Evolutionary conservation across 2,329 filamentous ascomycete genomes (phyloP).

Genomic region (Fusarium sacchari): DNA sequence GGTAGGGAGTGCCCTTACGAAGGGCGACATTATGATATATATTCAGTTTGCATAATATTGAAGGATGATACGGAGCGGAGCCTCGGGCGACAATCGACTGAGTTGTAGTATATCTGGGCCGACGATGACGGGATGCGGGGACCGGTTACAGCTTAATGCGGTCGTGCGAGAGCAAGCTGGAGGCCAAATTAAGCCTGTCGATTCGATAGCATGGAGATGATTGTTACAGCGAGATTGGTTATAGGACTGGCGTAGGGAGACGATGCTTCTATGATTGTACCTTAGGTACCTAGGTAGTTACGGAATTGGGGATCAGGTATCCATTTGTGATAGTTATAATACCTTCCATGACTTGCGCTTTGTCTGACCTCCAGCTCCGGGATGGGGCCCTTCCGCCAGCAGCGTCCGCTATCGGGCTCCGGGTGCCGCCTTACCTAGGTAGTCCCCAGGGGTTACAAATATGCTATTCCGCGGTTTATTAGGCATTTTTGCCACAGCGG

Average conservation of each 20-base stretch:
- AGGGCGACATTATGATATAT: constrained; percentile 40
- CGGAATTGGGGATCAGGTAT: background rate
- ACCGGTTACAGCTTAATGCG: constrained; percentile 29
- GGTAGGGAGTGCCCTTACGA: constrained; percentile 36
- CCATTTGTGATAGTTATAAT: too few relatives aligned
- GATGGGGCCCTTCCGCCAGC: background rate
- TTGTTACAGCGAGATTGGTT: background rate
- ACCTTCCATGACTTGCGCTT: background rate
- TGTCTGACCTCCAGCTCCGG: constrained; percentile 7
- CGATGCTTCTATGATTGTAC: background rate
- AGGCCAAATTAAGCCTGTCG: constrained; percentile 28
- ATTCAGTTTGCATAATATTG: constrained; percentile 39
- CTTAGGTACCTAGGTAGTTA: background rate
- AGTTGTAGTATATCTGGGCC: constrained; percentile 29
- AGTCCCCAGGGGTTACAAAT: too few relatives aligned
- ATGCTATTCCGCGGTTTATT: too few relatives aligned
- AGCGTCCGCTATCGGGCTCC: constrained; percentile 35
- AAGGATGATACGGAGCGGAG: background rate
- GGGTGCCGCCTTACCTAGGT: background rate
- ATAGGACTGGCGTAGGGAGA: background rate
- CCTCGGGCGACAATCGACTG: constrained; percentile 35
- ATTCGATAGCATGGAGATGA: background rate
- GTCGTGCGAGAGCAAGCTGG: constrained; percentile 17
- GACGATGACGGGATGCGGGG: constrained; percentile 43
- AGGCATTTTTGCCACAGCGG: too few relatives aligned